Percentiles rank a stretch among this genome's conserved stretches.
Evolutionary conservation across 2,329 filamentous ascomycete genomes (phyloP).

Genomic region (Pyrenophora seminiperda): DNA sequence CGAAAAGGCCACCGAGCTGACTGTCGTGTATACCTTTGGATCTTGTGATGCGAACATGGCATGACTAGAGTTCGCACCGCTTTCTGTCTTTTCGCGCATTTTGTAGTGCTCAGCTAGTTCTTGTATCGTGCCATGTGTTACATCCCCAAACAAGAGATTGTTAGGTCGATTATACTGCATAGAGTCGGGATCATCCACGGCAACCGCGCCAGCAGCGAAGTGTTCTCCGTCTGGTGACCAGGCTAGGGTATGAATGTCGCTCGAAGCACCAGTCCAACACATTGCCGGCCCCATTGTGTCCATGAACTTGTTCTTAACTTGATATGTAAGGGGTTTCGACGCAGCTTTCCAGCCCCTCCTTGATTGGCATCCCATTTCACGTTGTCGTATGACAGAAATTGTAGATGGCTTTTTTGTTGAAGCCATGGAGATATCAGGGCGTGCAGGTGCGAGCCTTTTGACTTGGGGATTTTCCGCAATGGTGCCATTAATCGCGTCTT

Average conservation of each 20-base stretch:
- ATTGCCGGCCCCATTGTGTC: slow-evolving; percentile 52
- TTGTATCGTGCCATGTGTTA: slow-evolving; percentile 49
- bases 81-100: slow-evolving; percentile 47
- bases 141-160: slow-evolving; percentile 61
- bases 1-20: slow-evolving; percentile 61
- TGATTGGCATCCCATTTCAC: slow-evolving; percentile 40
- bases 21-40: slow-evolving; percentile 60
- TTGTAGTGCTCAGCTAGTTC: slow-evolving; percentile 62
- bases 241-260: slow-evolving; percentile 61
- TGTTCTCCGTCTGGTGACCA: slow-evolving; percentile 61
- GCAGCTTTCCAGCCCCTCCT: slow-evolving; percentile 35
- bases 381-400: slow-evolving; percentile 34
- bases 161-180: slow-evolving; percentile 65
- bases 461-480: slow-evolving; percentile 29
- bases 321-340: slow-evolving; percentile 29
- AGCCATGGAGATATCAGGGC: slow-evolving; percentile 20
- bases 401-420: slow-evolving; percentile 23
- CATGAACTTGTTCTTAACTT: slow-evolving; percentile 37
- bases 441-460: slow-evolving; percentile 34
- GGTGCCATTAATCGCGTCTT: slow-evolving; percentile 34
- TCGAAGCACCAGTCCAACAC: slow-evolving; percentile 63
- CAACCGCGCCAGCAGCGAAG: slow-evolving; percentile 64
- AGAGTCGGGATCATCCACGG: slow-evolving; percentile 60
- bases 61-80: slow-evolving; percentile 51
- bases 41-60: slow-evolving; percentile 58